Base-by-base conservation (phyloP, 2,329 filamentous ascomycete species). In the Ceratocystis alfenasii region DNA sequence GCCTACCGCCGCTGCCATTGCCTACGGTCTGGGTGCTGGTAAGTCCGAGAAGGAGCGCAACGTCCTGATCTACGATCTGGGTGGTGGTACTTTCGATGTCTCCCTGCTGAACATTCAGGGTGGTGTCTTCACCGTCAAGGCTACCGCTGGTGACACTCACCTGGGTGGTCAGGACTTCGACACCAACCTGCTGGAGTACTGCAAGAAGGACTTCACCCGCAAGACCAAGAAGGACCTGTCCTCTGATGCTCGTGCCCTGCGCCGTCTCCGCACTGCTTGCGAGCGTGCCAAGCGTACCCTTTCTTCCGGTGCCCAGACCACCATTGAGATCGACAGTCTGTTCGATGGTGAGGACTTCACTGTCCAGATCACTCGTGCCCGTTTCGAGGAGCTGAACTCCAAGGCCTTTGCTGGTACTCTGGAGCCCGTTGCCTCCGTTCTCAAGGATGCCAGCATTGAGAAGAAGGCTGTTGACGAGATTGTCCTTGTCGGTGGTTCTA, bases 41-140 rank as follows among this genome's bases (percentile, higher is more conserved):
- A 96, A 95, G 84, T 89, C 90, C 65, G 89, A 89, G 78, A 96
- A 96, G 85, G 94, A 97, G 85, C 90, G 94, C 75, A 96, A 97
- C 77, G 93, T 99, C 75, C 85, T 99, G 72, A 97, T 99, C 83
- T 99, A 97, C 84, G 94, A 99, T 87, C 87, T 99, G 70, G 94
- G 94, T 85, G 94, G 94, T 85, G 94, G 94, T 85, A 99, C 94
- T 78, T 99, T 99, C 81, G 94, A 99, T 96, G 94, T 99, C 33
- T 97, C 94, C 70, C 90, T 97, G 72, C 86, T 99, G 59, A 93
- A 96, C 84, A 97, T 99, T 77, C 91, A 97, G 81, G 92, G 93
- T 76, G 94, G 94, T 84, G 94, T 99, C 74, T 99, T 99, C 85
- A 96, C 93, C 70, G 94, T 97, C 78, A 95, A 95, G 86, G 92